Base-by-base conservation (phyloP, 78 protist species). In the Tieghemostelium lacteum region DNA sequence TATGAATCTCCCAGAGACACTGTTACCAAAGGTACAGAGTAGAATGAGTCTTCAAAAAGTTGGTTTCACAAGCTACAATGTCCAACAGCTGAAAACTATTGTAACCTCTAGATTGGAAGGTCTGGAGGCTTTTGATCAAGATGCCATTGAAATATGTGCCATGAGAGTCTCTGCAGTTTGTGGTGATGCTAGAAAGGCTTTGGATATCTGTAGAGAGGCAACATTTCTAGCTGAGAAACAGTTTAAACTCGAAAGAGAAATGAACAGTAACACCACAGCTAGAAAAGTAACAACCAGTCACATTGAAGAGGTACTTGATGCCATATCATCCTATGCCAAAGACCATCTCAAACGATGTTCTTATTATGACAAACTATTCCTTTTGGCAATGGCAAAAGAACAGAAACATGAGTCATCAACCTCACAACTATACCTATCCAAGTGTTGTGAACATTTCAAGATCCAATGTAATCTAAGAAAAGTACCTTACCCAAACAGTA, bases 181-280 rank as follows among this genome's bases (percentile, higher is more conserved):
- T 36, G 93, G 93, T 60, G 93, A 88, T 39, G 93, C 93, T 7
- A 66, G 93, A 36, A 62, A 87, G 26, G 93, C 93, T 0, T 62
- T 88, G 57, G 93, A 88, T 14, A 75, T 88, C n/a, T 88, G 93
- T 55, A 61, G 93, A 50, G 34, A 55, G 3, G 86, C 91, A 6
- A 63, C 91, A 19, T 28, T 54, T 19, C 40, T 55, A 4, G 91
- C 91, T 3, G 60, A 69, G 52, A 8, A 69, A 6, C 71, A 80
- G 40, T 67, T 39, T 29, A 19, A 60, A n/a, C 14, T 29, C 2
- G 5, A 16, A 50, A 29, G 2, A 8, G 75, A 70, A 12, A 45
- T 16, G 1, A 20, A 19, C 65, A 20, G 24, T 12, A 28, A 50
- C 52, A 66, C 49, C 2, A 19, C 17, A 37, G 58, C 71, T 2